Base-by-base conservation (phyloP, 345 rosid species). In the Euphorbia tirucalli region DNA sequence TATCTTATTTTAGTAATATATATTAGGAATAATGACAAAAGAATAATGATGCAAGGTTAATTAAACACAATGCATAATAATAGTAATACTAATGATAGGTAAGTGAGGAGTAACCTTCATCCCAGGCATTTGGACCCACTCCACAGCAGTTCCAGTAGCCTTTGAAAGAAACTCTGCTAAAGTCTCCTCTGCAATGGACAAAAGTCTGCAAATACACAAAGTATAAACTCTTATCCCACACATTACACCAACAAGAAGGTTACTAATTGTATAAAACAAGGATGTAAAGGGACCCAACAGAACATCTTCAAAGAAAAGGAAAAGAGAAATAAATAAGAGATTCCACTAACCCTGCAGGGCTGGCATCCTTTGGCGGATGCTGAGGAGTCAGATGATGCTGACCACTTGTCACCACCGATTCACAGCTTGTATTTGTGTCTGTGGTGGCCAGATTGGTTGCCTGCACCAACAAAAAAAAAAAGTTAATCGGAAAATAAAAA, bases 81-180 rank as follows among this genome's bases (percentile, higher is more conserved):
- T 7, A 46, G 22, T 7, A 66, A 35, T 35, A 7, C 3, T 77
- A 25, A 43, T 61, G 41, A 58, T 7, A 66, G 46, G 54, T 69
- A 31, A 68, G 16, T 39, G 68, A 68, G 56, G 10, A 50, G 77
- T 27, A 68, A 92, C 99, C 99, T 96, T 96, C 99, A 93, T 96
- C 92, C 99, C 98, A 88, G 98, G 99, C 97, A 93, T 93, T 88
- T 93, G 99, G 81, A 96, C 93, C 99, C 99, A 96, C 97, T 96
- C 99, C 65, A 96, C 97, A 75, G 99, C 99, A 81, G 99, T 96
- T 88, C 99, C 99, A 85, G 98, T 96, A 75, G 99, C 99, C 98
- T 96, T 96, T 69, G 99, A 96, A 83, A 96, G 97, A 93, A 96
- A 96, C 92, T 93, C 98, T 90, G 98, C 86, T 93, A 93, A 87